These are phyloP conservation scores for Graphilbum fragrans DNA, from an alignment of 2,329 filamentous ascomycete species.

Conservation along the genomic window DNA sequence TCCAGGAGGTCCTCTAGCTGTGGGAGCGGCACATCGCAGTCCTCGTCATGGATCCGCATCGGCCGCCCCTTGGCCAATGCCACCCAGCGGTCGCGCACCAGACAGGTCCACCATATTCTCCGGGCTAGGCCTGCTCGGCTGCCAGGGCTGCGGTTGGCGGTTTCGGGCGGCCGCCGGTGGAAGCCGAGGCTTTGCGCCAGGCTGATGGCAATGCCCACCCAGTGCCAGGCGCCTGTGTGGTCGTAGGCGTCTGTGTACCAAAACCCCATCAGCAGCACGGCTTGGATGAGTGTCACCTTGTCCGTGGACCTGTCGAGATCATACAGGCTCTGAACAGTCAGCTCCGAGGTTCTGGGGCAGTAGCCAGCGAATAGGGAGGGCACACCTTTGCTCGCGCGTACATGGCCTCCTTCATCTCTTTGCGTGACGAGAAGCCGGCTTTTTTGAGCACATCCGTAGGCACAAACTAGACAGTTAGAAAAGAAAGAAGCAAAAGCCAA, in stretches of 20 bases:
- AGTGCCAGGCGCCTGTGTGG: constrained; percentile 61
- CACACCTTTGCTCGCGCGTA: too few relatives aligned
- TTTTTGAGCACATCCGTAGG: too few relatives aligned
- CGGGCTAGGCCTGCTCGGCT: constrained; percentile 55
- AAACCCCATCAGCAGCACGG: constrained; percentile 54
- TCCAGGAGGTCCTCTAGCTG: too few relatives aligned
- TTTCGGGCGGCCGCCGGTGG: constrained; percentile 51
- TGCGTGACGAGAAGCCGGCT: too few relatives aligned
- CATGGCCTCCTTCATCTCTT: too few relatives aligned
- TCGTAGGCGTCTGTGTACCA: constrained; percentile 61
- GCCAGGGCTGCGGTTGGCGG: constrained; percentile 39
- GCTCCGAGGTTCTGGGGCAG: too few relatives aligned
- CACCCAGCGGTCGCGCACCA: constrained; percentile 55
- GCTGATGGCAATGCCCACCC: constrained; percentile 58
- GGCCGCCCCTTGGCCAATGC: constrained; percentile 56
- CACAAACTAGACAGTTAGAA: too few relatives aligned
- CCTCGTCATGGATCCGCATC: constrained; percentile 53
- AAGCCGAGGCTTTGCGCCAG: constrained; percentile 58
- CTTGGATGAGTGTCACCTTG: constrained; percentile 52
- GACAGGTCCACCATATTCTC: constrained; percentile 60
- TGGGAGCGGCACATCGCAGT: constrained; percentile 56
- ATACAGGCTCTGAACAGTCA: too few relatives aligned
- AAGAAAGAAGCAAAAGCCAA: too few relatives aligned
- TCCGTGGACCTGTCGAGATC: constrained; percentile 61
- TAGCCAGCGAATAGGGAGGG: too few relatives aligned